phyloP scores from a whole-genome alignment of 2,329 filamentous ascomycete species.

The Penicillium sp. region DNA sequence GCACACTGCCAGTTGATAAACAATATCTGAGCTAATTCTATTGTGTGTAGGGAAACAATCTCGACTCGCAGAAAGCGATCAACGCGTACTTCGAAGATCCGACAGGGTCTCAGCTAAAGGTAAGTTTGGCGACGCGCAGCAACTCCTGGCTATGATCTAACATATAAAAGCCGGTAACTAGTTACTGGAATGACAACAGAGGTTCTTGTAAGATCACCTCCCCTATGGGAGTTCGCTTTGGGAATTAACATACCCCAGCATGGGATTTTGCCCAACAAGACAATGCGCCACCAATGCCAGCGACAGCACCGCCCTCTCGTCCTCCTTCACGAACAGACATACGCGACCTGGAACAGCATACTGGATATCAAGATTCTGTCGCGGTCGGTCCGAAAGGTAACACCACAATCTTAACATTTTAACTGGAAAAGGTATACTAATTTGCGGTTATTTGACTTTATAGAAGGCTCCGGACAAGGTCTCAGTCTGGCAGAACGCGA shows the following conservation, averaged over 20 bases:
- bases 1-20: neutral
- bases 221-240: neutral
- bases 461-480: conserved; percentile 28
- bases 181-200: conserved; percentile 26
- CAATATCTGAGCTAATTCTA: conserved; percentile 10
- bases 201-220: conserved; percentile 24
- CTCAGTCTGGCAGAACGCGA: conserved; percentile 44
- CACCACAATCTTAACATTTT: conserved; percentile 21
- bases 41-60: conserved; percentile 42
- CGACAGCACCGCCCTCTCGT: conserved; percentile 44
- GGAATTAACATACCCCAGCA: conserved; percentile 24
- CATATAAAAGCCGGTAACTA: conserved; percentile 15
- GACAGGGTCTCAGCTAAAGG: conserved; percentile 33
- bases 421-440: conserved; percentile 15
- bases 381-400: conserved; percentile 29
- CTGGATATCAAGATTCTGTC: conserved; percentile 23
- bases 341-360: conserved; percentile 22
- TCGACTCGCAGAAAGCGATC: conserved; percentile 46
- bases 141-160: conserved; percentile 7
- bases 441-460: neutral
- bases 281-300: conserved; percentile 34
- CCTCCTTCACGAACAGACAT: conserved; percentile 46
- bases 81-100: conserved; percentile 51
- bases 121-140: conserved; percentile 13
- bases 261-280: conserved; percentile 41